Evolutionary conservation across 208 protist species (phyloP), one percentile per base, ranked within the genome.

Genomic region (Spongospora subterranea): DNA sequence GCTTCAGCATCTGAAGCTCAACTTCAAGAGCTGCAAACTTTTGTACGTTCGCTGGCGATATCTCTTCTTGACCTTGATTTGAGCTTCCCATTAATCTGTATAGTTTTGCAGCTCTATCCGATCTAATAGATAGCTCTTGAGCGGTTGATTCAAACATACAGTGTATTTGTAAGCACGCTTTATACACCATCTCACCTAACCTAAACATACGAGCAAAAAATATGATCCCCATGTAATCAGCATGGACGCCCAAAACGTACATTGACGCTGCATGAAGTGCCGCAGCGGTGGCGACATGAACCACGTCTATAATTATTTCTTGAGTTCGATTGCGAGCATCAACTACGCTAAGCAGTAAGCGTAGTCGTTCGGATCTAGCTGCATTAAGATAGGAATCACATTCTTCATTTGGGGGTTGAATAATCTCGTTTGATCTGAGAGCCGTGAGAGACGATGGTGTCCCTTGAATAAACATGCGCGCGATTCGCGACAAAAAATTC

Each of bases 1-100:
- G 11, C n/a, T 82, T 82, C 35, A 82, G n/a, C 71, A 82, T 82
- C 17, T 82, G n/a, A n/a, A 82, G 71, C n/a, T 82, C 71, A 43
- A n/a, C 6, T 43, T 82, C 71, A 20, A 82, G n/a, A 35, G n/a
- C 71, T 35, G 6, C 71, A 43, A 82, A 82, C 35, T 82, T 82
- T 6, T 60, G 50, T 24, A 29, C 13, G 50, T 24, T 60, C 50
- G 50, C 50, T 29, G 50, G 24, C 6, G 50, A 60, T n/a, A n/a
- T n/a, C 6, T 60, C 50, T 29, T 60, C 13, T 24, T 29, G 50
- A 60, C 6, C 6, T 29, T 6, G 24, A 6, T 6, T 60, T 60
- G 50, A 6, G 24, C 50, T 24, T 29, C 50, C 50, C 50, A 60
- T 60, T 6, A 60, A 60, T 24, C 50, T 60, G 6, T 60, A 24